Evolutionary conservation across 176 grass and related monocot species (phyloP).

Genomic region (Aegilops longissima): DNA sequence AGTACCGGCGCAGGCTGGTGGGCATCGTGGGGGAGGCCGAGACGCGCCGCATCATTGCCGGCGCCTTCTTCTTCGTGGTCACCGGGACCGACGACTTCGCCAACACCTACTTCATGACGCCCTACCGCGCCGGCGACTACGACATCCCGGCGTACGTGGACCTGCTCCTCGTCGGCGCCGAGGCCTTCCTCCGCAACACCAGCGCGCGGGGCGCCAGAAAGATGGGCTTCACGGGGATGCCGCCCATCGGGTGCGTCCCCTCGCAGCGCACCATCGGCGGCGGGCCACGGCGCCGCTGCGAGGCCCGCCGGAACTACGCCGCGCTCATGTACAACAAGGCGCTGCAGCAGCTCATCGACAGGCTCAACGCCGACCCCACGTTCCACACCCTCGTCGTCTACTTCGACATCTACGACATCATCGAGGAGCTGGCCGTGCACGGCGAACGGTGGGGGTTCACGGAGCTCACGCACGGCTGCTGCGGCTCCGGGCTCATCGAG

Average conservation of each 20-base stretch:
- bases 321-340: conserved; percentile 62
- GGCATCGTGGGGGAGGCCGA: conserved; percentile 51
- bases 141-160: conserved; percentile 81
- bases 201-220: conserved; percentile 35
- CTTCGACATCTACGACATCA: conserved; percentile 62
- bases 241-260: conserved; percentile 84
- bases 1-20: conserved; percentile 59
- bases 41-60: conserved; percentile 44
- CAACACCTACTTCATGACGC: conserved; percentile 87
- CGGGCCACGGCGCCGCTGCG: conserved; percentile 42
- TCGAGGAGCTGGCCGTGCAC: conserved; percentile 47
- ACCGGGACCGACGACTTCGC: conserved; percentile 78
- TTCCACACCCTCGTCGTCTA: conserved; percentile 36
- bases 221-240: conserved; percentile 66
- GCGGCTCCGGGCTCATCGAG: conserved; percentile 78
- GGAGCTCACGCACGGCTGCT: conserved; percentile 61
- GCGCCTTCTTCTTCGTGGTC: conserved; percentile 60
- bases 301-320: conserved; percentile 49
- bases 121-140: conserved; percentile 52
- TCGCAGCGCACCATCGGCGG: conserved; percentile 71
- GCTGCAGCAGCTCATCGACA: conserved; percentile 34
- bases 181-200: conserved; percentile 35
- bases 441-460: conserved; percentile 49
- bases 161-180: conserved; percentile 50
- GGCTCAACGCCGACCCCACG: neutral